Percentiles rank a stretch among this genome's conserved stretches.
These are phyloP conservation scores for Phytophthora niederhauseri DNA, from an alignment of 352 stramenopile species.

Conservation along the genomic window DNA sequence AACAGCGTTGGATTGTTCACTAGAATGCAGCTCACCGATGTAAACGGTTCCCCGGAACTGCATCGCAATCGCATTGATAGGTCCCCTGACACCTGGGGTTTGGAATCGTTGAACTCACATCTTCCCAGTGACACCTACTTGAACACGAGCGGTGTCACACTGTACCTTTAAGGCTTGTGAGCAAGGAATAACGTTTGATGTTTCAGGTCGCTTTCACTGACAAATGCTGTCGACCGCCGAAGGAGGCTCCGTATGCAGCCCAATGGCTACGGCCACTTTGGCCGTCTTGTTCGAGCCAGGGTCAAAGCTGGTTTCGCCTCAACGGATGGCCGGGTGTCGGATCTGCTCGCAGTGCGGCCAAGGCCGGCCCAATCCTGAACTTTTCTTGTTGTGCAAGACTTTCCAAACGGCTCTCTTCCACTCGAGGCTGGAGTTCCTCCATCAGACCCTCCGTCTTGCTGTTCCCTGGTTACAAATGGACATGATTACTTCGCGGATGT, in stretches of 20 bases:
- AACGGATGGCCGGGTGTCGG: neutral
- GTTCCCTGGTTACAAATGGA: slow-evolving; percentile 1
- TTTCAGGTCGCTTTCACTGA: neutral
- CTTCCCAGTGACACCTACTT: neutral
- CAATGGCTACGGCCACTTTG: neutral
- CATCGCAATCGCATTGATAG: neutral
- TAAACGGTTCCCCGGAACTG: neutral
- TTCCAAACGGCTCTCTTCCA: slow-evolving; percentile 1
- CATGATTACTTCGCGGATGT: neutral
- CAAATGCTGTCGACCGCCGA: neutral
- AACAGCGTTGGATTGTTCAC: neutral
- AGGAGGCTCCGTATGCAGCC: neutral
- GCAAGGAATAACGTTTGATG: neutral
- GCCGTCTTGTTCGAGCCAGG: neutral
- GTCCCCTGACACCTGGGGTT: neutral
- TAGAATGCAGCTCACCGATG: no score
- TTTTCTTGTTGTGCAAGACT: neutral
- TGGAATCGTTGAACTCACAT: neutral
- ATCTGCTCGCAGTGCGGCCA: neutral
- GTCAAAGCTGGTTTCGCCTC: neutral
- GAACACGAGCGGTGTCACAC: neutral
- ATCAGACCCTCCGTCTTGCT: neutral
- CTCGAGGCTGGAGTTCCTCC: neutral
- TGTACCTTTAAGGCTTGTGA: neutral
- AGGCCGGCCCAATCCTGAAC: neutral